These are phyloP conservation scores for Syncephalastrum racemosum DNA, from an alignment of 371 early-diverging fungal species.

Conservation along the genomic window DNA sequence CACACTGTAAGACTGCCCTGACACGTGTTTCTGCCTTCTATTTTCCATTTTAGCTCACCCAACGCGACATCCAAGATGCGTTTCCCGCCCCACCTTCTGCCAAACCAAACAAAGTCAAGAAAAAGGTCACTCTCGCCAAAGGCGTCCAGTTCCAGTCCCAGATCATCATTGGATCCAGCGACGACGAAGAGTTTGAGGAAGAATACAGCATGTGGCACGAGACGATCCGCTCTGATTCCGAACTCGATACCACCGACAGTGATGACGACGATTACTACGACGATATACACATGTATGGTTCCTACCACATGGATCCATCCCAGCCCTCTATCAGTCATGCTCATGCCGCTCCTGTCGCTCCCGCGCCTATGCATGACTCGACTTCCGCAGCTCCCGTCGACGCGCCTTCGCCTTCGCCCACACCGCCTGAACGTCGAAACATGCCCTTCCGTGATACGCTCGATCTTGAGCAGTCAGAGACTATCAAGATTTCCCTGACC, in stretches of 20 bases:
- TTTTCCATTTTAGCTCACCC: constrained; percentile 26
- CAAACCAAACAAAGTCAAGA: constrained; percentile 29
- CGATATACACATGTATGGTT: constrained; percentile 10
- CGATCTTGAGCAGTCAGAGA: constrained; percentile 36
- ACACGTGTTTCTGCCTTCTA: constrained; percentile 4
- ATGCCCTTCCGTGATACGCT: constrained; percentile 14
- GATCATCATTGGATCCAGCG: constrained; percentile 47
- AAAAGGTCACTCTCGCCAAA: constrained; percentile 42
- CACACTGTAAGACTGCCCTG: neutral
- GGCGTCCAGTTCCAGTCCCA: constrained; percentile 53
- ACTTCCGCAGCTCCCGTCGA: too few relatives aligned
- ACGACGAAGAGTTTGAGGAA: constrained; percentile 55
- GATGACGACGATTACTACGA: constrained; percentile 32
- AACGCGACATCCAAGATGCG: constrained; percentile 45
- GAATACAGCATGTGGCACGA: constrained; percentile 50
- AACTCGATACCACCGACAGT: constrained; percentile 20
- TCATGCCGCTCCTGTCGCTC: too few relatives aligned
- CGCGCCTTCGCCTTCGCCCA: too few relatives aligned
- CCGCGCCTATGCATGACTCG: too few relatives aligned
- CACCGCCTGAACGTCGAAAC: constrained; percentile 1
- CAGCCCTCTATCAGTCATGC: too few relatives aligned
- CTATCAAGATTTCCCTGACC: constrained; percentile 49
- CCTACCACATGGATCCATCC: neutral
- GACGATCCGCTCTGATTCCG: constrained; percentile 27
- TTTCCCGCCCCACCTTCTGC: constrained; percentile 46